Base-by-base conservation (phyloP, 2,329 filamentous ascomycete genomes). In the Tothia fuscella region DNA sequence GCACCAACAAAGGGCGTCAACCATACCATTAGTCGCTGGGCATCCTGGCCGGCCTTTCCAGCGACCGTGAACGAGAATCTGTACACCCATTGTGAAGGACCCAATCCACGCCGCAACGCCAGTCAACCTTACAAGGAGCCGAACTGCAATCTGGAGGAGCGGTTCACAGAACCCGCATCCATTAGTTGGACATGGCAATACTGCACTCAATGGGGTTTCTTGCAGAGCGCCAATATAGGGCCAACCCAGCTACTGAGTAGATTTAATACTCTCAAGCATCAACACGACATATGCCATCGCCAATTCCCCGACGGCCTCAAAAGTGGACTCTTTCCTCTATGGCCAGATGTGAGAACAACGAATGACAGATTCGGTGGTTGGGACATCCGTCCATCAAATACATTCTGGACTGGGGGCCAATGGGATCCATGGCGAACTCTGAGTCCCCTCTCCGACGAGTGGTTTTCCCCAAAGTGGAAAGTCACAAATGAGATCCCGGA, bases 191-290 rank as follows among this genome's bases (percentile, higher is more conserved):
- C 56, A 1, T 72, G 67, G 66, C 68, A 73, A 49, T 67, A 65
- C 50, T 74, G 70, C 53, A 68, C 63, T 3, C 61, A 73, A 50
- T 71, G 64, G 63, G 70, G 69, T 7, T 71, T 59, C 52, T 67
- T 64, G 50, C 65, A 69, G 50, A 58, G 58, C 39, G 61, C 65
- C 24, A 73, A 73, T 48, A 51, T 64, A 1, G 66, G 67, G n/a
- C 51, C 56, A 14, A 59, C 65, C 43, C 61, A 67, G 25, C 53
- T 74, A 6, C 54, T 68, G 20, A 69, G 66, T 12, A 60, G 57
- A 24, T 70, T 63, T 48, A 65, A 69, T 48, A 62, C 60, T 16
- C 56, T 67, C 9, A 44, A 58, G 6, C 64, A 68, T 48, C 58
- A 63, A 42, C 57, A 62, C 33, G 56, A 64, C 32, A 55, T 62